phyloP scores from a whole-genome alignment of 352 stramenopile genomes.

The Globisporangium middletonii region DNA sequence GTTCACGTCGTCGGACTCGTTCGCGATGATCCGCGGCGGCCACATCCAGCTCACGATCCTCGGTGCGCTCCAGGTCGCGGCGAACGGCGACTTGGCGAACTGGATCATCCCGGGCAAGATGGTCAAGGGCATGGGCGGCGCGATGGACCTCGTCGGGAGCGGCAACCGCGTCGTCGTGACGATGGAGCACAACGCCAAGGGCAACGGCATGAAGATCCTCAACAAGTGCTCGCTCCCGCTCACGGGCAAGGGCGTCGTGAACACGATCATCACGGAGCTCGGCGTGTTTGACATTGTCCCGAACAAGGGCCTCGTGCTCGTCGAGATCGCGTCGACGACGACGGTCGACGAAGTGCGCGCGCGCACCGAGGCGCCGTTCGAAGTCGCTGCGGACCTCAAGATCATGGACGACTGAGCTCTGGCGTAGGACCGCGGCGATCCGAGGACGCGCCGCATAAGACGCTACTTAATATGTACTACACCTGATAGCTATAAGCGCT shows the following conservation, averaged over 20 bases:
- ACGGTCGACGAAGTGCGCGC: constrained; percentile 77
- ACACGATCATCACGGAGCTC: constrained; percentile 93
- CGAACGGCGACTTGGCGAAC: constrained; percentile 93
- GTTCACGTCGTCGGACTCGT: constrained; percentile 93
- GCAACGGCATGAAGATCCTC: constrained; percentile 93
- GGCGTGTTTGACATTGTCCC: constrained; percentile 72
- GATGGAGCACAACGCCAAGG: constrained; percentile 96
- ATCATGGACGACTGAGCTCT: constrained; percentile 39
- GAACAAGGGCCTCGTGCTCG: constrained; percentile 70
- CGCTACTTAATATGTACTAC: no score
- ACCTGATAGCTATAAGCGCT: no score
- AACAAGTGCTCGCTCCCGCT: constrained; percentile 91
- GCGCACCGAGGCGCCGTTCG: constrained; percentile 79
- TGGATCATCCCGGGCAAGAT: constrained; percentile 97
- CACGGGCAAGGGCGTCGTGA: constrained; percentile 92
- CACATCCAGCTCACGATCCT: constrained; percentile 97
- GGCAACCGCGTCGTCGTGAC: constrained; percentile 94
- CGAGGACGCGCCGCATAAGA: no score
- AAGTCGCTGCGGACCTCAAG: constrained; percentile 48
- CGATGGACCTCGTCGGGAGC: constrained; percentile 95
- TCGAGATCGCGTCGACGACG: constrained; percentile 83
- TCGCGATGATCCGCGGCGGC: constrained; percentile 95
- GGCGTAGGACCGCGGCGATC: no score
- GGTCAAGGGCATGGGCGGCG: constrained; percentile 97
- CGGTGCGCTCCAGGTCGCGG: constrained; percentile 91